Conservation (phyloP, 2,329 filamentous ascomycete species). For the Penicillium polonicum region DNA sequence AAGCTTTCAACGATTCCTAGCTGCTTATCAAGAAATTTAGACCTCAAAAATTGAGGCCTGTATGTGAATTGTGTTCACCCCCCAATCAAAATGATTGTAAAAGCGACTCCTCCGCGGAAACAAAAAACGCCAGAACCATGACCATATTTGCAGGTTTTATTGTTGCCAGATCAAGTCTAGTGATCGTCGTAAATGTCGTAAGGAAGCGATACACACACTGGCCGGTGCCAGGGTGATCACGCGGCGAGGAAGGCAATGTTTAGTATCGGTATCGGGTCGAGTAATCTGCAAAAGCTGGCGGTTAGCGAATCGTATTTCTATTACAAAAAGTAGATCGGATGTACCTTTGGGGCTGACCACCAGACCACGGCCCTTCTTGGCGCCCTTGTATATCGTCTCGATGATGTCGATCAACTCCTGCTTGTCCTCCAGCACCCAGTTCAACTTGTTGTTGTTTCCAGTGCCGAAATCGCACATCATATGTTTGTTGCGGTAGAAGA, state of each 20-base stretch:
- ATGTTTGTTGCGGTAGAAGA: slow-evolving; percentile 77
- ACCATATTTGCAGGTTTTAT: slow-evolving; percentile 1
- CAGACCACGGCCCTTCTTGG: slow-evolving; percentile 94
- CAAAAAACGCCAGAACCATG: slow-evolving; percentile 7
- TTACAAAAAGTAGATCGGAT: slow-evolving; percentile 5
- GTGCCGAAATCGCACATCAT: slow-evolving; percentile 93
- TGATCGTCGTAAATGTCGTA: slow-evolving; percentile 21
- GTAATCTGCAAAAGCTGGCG: slow-evolving; percentile 47
- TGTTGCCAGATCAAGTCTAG: slow-evolving; percentile 7
- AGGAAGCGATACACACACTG: slow-evolving; percentile 5
- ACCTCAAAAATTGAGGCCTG: not conserved
- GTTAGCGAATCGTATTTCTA: slow-evolving; percentile 1
- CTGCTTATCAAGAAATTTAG: too few species aligned
- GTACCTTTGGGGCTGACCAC: slow-evolving; percentile 91
- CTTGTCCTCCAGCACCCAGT: slow-evolving; percentile 95
- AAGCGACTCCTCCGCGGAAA: not conserved
- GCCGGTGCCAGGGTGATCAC: slow-evolving; percentile 2
- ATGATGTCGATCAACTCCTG: slow-evolving; percentile 98
- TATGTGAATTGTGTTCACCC: not conserved
- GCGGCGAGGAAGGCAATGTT: not conserved
- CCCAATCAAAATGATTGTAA: not conserved
- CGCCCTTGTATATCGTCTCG: slow-evolving; percentile 96
- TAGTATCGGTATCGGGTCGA: slow-evolving; percentile 69
- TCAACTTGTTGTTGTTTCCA: slow-evolving; percentile 98
- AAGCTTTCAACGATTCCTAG: not conserved